Percentiles rank a stretch among this genome's conserved stretches.
Conservation (phyloP, 371 early-diverging fungal genomes). For the Mortierella sp. region DNA sequence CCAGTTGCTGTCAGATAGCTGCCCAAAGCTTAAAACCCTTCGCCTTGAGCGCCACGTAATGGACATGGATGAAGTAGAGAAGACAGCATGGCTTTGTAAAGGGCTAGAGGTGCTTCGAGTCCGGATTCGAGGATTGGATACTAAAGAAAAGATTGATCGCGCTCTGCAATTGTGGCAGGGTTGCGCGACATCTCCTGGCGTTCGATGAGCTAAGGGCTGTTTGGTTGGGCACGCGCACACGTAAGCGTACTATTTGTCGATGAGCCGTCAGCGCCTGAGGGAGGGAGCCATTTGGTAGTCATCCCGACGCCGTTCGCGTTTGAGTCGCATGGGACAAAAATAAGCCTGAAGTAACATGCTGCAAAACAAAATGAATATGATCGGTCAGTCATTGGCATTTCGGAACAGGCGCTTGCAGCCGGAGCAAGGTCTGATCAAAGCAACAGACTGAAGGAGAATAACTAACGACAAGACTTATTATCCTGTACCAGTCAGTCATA, state of each 20-base stretch:
- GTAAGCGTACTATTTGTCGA: background rate
- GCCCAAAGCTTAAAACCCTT: slow-evolving; percentile 3
- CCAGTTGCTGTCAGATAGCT: slow-evolving; percentile 14
- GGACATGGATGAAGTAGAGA: slow-evolving; percentile 15
- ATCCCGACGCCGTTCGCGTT: too few species aligned
- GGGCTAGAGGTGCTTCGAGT: slow-evolving; percentile 8
- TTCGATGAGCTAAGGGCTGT: slow-evolving; percentile 7
- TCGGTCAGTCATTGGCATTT: too few species aligned
- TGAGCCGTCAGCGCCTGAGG: too few species aligned
- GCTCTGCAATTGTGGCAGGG: slow-evolving; percentile 6
- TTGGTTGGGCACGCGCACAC: slow-evolving; percentile 25
- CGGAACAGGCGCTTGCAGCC: too few species aligned
- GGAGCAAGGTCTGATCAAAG: too few species aligned
- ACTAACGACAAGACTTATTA: too few species aligned
- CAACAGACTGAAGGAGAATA: too few species aligned
- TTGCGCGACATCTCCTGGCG: slow-evolving; percentile 12
- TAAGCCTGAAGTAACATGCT: too few species aligned
- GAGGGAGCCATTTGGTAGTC: too few species aligned
- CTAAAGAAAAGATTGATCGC: slow-evolving; percentile 13
- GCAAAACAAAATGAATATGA: too few species aligned
- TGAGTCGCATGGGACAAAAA: too few species aligned
- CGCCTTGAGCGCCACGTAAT: slow-evolving; percentile 3
- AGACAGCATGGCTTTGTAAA: slow-evolving; percentile 9
- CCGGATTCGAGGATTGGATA: slow-evolving; percentile 17
- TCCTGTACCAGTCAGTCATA: too few species aligned